Base-by-base conservation (phyloP, 2,329 filamentous ascomycete species). In the Arthrinium puccinioides region DNA sequence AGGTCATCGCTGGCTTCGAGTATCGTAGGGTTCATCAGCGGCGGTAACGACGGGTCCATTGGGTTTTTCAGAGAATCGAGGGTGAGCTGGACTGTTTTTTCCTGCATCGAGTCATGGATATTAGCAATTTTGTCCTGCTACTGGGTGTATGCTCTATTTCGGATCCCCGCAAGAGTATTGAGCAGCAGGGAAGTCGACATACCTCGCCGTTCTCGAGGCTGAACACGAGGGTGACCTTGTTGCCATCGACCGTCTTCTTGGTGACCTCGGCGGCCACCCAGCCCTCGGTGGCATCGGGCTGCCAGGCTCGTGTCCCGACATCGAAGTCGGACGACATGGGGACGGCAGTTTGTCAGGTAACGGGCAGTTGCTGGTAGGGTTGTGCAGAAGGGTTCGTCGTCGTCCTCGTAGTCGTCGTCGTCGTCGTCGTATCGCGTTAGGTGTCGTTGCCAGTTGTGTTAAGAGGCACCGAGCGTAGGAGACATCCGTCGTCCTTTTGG, bases 1-100 rank as follows among this genome's bases (percentile, higher is more conserved):
- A 98, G 68, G 63, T 98, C 92, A 66, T 98, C 92, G 67, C 89
- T 96, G 51, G 92, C 92, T 74, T 98, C 92, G 50, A 98, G 84
- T 79, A 97, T 94, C 36, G 90, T 78, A 49, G 92, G 92, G 63
- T 98, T 98, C 88, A 97, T 97, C 53, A 98, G 66, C 35, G 92
- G 92, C 32, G 92, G 92, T 46, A 98, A 72, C 40, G 79, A 79
- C 37, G 82, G 68, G 64, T 89, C 82, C 56, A 80, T 84, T 59
- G 82, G 82, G 55, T 82, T 79, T 61, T 85, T 77, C 47, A 98
- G 70, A 51, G 81, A 87, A 51, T 82, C 78, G 45, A 80, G 63
- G 13, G 86, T 84, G 48, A 92, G 84, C 62, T 87, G 79, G 56
- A 96, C 65, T 9, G 74, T 79, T 70, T 87, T 92, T 57, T 74